Base-by-base conservation (phyloP, 1,139 yeast genomes). In the Pichia sp. region DNA sequence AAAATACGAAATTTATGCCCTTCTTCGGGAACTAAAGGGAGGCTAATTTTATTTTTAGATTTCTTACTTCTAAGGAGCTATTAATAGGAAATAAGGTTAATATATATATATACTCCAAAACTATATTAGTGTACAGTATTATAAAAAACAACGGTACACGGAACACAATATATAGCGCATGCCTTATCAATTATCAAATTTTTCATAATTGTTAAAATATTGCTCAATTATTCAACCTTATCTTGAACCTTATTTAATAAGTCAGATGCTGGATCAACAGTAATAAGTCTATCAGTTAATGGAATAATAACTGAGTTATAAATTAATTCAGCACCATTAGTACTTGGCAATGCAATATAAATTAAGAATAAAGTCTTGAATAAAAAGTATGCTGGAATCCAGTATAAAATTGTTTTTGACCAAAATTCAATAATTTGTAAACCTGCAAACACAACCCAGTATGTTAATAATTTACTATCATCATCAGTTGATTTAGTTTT, bases 331-430 rank as follows among this genome's bases (percentile, higher is more conserved):
- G 97, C 94, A 63, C 98, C 98, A 53, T 88, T 85, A 64, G 85
- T 82, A 58, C 81, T 76, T 55, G 98, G 98, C 49, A 89, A 75
- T 50, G 95, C 90, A 64, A 90, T 81, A 75, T 87, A 94, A 55
- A 90, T 74, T 72, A 92, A 83, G 70, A 87, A 83, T 49, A 87
- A 59, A 50, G 97, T 87, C 79, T 92, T 92, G 76, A 92, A 78
- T 64, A 92, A 79, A 80, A 90, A 92, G 78, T 92, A 92, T 67
- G 92, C 89, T 62, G 99, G 98, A 59, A 92, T 70, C 95, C 96
- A 86, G 76, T 86, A 87, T 56, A 90, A 76, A 59, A 94, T 84
- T 39, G 96, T 84, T 64, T 82, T 80, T 54, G 96, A 83, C 97
- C 97, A 92, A 76, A 88, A 92, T 72, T 92, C 99, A 61, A 88